phyloP scores from a whole-genome alignment of 140 eudicot species.

The Flaveria floridana region DNA sequence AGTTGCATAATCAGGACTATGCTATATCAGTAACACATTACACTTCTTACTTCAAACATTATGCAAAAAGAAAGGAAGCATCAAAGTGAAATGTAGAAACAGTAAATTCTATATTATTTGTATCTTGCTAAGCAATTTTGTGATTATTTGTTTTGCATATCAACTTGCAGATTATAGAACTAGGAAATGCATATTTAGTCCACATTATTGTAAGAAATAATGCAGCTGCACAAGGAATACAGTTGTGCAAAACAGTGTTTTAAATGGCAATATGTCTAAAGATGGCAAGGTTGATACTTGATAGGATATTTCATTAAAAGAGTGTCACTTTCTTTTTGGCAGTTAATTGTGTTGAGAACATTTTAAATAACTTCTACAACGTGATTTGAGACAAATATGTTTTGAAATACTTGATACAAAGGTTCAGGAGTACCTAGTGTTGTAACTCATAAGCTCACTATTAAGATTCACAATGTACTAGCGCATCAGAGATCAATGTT shows the following conservation, averaged over 20 bases:
- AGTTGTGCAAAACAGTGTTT: neutral
- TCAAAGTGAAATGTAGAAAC: slow-evolving; percentile 2
- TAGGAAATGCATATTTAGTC: neutral
- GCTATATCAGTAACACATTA: neutral
- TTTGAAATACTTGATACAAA: neutral
- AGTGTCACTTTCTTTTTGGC: slow-evolving; percentile 8
- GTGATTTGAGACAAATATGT: neutral
- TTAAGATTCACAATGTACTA: neutral
- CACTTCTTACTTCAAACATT: neutral
- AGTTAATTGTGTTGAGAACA: neutral
- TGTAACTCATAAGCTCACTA: neutral
- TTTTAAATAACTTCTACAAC: neutral
- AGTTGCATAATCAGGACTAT: slow-evolving; percentile 5
- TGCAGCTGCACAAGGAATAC: neutral
- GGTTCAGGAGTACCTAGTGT: slow-evolving; percentile 5
- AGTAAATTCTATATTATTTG: slow-evolving; percentile 4
- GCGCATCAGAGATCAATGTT: slow-evolving; percentile 6
- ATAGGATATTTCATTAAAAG: slow-evolving; percentile 6
- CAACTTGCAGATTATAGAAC: neutral
- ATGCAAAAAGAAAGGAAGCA: neutral
- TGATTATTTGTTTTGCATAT: neutral
- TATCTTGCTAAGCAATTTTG: slow-evolving; percentile 6
- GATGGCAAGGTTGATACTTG: neutral
- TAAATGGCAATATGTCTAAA: neutral
- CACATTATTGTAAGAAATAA: neutral